phyloP scores from a whole-genome alignment of 192 early-diverging fungal genomes.

The Coemansia sp. region DNA sequence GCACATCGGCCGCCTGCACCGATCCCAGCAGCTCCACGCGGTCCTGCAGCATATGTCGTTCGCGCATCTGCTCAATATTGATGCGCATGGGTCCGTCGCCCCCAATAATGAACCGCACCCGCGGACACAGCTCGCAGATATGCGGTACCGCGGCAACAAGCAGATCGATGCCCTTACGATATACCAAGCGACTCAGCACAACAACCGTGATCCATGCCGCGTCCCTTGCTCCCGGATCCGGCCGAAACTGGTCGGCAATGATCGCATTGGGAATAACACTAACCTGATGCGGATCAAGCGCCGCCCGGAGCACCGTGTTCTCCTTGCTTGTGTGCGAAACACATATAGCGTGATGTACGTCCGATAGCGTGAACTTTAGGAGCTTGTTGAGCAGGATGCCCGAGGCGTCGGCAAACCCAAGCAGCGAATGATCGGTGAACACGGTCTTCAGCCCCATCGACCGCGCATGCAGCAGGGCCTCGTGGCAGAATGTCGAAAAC shows the following conservation, averaged over 20 bases:
- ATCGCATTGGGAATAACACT: constrained; percentile 98
- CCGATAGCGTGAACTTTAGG: constrained; percentile 94
- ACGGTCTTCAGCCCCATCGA: constrained; percentile 93
- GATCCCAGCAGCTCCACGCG: constrained; percentile 86
- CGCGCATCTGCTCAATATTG: constrained; percentile 98
- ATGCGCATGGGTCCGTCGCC: constrained; percentile 96
- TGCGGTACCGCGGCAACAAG: constrained; percentile 87
- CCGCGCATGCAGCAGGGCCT: constrained; percentile 91
- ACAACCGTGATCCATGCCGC: constrained; percentile 90
- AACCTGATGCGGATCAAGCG: constrained; percentile 84
- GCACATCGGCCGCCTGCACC: constrained; percentile 78
- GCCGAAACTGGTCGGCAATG: constrained; percentile 87
- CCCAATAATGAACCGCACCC: constrained; percentile 91
- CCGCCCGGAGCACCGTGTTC: constrained; percentile 94
- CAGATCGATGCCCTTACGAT: constrained; percentile 94
- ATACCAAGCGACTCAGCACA: constrained; percentile 87
- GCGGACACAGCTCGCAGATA: constrained; percentile 77
- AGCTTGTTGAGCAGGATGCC: constrained; percentile 96
- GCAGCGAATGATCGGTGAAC: constrained; percentile 97
- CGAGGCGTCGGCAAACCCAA: constrained; percentile 93
- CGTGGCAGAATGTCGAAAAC: constrained; percentile 92
- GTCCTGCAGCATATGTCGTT: constrained; percentile 88
- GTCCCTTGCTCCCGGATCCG: constrained; percentile 74
- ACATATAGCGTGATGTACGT: constrained; percentile 96
- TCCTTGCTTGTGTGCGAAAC: constrained; percentile 99